Percentiles rank a stretch among this genome's conserved stretches.
These are phyloP conservation scores for Macrolepiota dolichaula DNA, from an alignment of 768 basidiomycete genomes.

Conservation along the genomic window DNA sequence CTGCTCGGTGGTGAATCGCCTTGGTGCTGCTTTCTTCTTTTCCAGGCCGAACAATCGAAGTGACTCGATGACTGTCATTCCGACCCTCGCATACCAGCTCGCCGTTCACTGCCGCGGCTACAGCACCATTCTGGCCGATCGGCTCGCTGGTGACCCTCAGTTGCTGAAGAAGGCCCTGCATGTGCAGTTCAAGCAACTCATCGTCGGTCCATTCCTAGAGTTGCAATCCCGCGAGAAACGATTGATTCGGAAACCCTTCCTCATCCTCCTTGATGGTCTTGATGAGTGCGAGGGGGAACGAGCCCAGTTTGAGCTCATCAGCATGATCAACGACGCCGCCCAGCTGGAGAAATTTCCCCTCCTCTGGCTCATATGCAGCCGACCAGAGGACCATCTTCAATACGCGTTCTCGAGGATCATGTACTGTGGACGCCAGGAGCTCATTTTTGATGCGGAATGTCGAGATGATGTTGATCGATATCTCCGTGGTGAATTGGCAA, in stretches of 20 bases:
- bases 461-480: neutral
- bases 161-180: neutral
- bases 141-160: neutral
- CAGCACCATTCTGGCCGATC: neutral
- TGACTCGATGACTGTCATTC: neutral
- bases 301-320: neutral
- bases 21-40: slow-evolving; percentile 8
- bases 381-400: neutral
- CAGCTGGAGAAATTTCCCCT: neutral
- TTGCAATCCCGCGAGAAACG: neutral
- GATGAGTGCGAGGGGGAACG: neutral
- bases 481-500: neutral
- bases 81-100: slow-evolving; percentile 1
- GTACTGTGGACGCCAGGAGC: neutral
- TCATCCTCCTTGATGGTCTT: neutral
- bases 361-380: neutral
- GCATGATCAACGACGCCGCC: neutral
- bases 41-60: neutral
- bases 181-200: neutral
- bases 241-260: neutral
- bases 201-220: neutral
- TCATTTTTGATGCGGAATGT: neutral
- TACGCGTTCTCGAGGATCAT: neutral
- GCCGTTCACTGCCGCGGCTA: neutral
- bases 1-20: neutral